A percentile compares a stretch with the other conserved stretches of the same genome.
phyloP scores from a whole-genome alignment of 176 grass and related monocot species.

The Puya raimondii region DNA sequence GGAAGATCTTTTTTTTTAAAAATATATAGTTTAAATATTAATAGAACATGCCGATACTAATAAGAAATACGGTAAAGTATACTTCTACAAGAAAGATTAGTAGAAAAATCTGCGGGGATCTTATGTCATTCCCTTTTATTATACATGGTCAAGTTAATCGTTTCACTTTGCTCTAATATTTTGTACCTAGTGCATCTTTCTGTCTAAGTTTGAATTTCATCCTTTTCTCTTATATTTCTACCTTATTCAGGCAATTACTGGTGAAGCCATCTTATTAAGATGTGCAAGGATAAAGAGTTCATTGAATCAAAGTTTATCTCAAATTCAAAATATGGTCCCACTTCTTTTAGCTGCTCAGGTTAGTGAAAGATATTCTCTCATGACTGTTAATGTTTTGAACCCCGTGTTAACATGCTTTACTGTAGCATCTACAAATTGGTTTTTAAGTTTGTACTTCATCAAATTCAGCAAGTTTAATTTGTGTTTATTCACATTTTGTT shows the following conservation, averaged over 20 bases:
- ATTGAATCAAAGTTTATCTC: slow-evolving; percentile 55
- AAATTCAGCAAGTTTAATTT: no score
- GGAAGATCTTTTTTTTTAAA: no score
- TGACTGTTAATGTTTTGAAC: neutral
- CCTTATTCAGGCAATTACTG: slow-evolving; percentile 59
- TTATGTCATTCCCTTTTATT: neutral
- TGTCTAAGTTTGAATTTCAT: slow-evolving; percentile 3
- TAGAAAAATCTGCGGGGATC: neutral
- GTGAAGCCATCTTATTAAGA: slow-evolving; percentile 47
- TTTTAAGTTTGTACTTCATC: neutral
- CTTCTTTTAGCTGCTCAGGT: slow-evolving; percentile 56
- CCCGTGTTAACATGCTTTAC: neutral
- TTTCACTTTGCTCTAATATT: slow-evolving; percentile 4
- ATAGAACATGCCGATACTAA: no score
- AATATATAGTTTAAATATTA: no score
- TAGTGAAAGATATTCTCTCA: neutral
- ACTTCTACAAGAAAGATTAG: neutral
- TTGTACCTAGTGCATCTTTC: neutral
- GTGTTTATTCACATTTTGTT: no score
- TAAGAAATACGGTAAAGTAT: no score
- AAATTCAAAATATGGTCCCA: slow-evolving; percentile 77
- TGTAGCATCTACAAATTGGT: neutral
- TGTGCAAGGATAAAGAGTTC: slow-evolving; percentile 61
- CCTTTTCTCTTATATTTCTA: slow-evolving; percentile 4
- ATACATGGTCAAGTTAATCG: neutral